Base-by-base conservation (phyloP, 148 eudicot genomes). In the Spergularia marina region DNA sequence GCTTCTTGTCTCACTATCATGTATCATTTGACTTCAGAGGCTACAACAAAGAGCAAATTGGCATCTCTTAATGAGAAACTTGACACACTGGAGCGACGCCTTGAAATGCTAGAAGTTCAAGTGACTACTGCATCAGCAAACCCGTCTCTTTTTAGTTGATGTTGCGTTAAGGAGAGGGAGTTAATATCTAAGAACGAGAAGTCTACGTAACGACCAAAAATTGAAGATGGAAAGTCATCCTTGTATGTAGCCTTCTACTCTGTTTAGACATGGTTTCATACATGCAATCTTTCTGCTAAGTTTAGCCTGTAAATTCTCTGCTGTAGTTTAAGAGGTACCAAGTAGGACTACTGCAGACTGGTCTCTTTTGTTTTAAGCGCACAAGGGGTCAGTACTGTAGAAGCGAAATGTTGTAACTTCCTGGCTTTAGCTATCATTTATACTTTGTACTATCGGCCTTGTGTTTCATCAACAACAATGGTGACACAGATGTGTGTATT, bases 91-190 rank as follows among this genome's bases (percentile, higher is more conserved):
- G 97, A 92, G 79, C 94, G 99, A 69, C 96, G 94, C n/a, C 88
- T 96, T 49, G 99, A 95, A 82, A 58, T 92, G 87, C 85, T 95
- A 21, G 98, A 96, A 83, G 99, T 92, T 67, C 94, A 96, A 91
- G 98, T 89, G 82, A 81, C 85, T 77, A 90, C 91, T 71, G 99
- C 97, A 15, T 86, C 98, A 67, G 90, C 91, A 40, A 93, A 96
- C 70, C 94, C 97, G 53, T 82, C 93, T 75, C 81, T 91, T 12
- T 91, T 96, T 75, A 91, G 80, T 59, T 85, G 82, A 85, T 77
- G 25, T 30, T 70, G 65, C 1, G 65, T n/a, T 18, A 55, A 17
- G 66, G 23, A 55, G 41, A 52, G 12, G 10, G 16, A 25, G n/a
- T 62, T 17, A 51, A 41, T 61, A 61, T 75, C 52, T 17, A 16